phyloP scores from a whole-genome alignment of 73 alveolate genomes.

The Paramecium primaurelia region DNA sequence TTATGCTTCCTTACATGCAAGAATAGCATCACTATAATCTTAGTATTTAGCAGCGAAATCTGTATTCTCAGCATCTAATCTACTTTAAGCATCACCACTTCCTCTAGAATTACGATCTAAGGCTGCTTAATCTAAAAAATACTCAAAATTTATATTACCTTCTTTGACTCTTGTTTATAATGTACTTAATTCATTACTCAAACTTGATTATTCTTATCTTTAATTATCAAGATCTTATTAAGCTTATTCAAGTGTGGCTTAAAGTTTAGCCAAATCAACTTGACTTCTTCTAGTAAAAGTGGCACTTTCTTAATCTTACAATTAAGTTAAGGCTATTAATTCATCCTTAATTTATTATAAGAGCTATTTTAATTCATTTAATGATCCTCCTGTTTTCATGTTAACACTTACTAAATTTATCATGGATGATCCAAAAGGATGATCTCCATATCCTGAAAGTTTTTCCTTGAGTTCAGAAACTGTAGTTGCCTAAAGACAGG shows the following conservation, averaged over 20 bases:
- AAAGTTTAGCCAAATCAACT: conserved; percentile 38
- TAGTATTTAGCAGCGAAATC: conserved; percentile 17
- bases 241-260: conserved; percentile 41
- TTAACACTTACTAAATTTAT: conserved; percentile 17
- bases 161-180: neutral
- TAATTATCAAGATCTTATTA: conserved; percentile 35
- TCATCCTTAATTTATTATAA: conserved; percentile 35
- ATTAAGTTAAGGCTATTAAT: conserved; percentile 18
- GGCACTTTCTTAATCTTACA: neutral
- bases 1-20: conserved; percentile 39
- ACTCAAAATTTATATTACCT: neutral
- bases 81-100: neutral
- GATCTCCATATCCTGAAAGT: conserved; percentile 26
- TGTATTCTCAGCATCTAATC: conserved; percentile 38
- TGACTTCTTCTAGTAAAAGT: conserved; percentile 2
- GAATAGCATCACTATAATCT: conserved; percentile 43
- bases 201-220: conserved; percentile 15
- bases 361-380: conserved; percentile 18
- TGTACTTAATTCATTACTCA: neutral
- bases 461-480: neutral
- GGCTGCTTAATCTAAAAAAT: neutral
- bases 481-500: conserved; percentile 23
- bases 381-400: conserved; percentile 49
- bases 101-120: conserved; percentile 40
- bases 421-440: conserved; percentile 35